Conservation (phyloP, 345 rosid genomes). For the Balakata baccata region DNA sequence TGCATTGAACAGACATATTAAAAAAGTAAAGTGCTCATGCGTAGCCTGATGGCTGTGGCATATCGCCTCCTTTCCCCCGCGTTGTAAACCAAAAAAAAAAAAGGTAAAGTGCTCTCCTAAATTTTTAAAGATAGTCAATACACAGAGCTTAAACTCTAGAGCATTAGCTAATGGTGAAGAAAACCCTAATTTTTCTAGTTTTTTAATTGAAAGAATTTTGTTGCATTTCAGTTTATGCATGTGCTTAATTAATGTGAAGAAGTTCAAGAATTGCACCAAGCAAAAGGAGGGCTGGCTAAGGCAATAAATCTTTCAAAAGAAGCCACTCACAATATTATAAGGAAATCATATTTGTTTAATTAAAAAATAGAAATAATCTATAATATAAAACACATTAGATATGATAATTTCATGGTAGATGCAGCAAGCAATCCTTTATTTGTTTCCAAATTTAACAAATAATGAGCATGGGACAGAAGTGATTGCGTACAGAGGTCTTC, state of each 20-base stretch:
- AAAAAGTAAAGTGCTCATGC: no score
- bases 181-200: background rate
- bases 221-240: background rate
- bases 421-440: background rate
- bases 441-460: background rate
- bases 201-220: no score
- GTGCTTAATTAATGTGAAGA: background rate
- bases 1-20: no score
- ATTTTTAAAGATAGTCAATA: no score
- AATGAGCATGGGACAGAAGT: conserved; percentile 17
- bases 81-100: no score
- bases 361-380: background rate
- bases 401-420: conserved; percentile 7
- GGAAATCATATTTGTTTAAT: background rate
- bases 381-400: background rate
- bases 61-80: no score
- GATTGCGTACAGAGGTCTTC: background rate
- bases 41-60: no score
- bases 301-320: conserved; percentile 5
- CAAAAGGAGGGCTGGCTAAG: background rate
- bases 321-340: background rate
- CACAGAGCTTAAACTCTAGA: no score
- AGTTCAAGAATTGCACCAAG: background rate
- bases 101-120: no score
- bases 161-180: background rate